Evolutionary conservation across 805 yeast genomes (phyloP).

Genomic region (Suhomyces prunicola): DNA sequence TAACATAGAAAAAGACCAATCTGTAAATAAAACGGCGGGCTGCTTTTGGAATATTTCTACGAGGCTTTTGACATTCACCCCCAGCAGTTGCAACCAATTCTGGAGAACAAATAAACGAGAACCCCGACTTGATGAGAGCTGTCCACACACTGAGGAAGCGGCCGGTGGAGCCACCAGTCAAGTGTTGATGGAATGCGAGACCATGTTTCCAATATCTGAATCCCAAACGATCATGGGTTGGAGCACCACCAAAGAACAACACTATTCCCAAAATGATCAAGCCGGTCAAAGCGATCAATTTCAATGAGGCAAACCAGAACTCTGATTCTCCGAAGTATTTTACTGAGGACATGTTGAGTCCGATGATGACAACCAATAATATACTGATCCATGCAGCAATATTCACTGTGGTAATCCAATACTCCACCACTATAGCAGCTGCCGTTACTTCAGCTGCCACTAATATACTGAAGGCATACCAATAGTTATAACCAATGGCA

Average conservation of each 20-base stretch:
- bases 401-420: slow-evolving; percentile 32
- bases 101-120: slow-evolving; percentile 37
- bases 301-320: slow-evolving; percentile 32
- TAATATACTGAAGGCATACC: slow-evolving; percentile 32
- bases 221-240: slow-evolving; percentile 40
- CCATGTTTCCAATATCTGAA: slow-evolving; percentile 41
- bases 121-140: slow-evolving; percentile 25
- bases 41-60: slow-evolving; percentile 61
- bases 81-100: slow-evolving; percentile 54
- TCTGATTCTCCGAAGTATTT: slow-evolving; percentile 36
- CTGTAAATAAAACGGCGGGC: slow-evolving; percentile 55
- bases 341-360: slow-evolving; percentile 28
- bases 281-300: slow-evolving; percentile 29
- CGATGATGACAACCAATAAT: slow-evolving; percentile 23
- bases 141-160: slow-evolving; percentile 22
- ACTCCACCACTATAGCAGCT: slow-evolving; percentile 39
- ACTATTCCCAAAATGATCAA: slow-evolving; percentile 33
- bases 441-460: slow-evolving; percentile 38
- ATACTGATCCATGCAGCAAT: slow-evolving; percentile 41
- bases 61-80: slow-evolving; percentile 58
- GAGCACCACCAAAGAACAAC: slow-evolving; percentile 38
- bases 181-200: slow-evolving; percentile 39
- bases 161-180: slow-evolving; percentile 29
- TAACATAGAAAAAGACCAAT: slow-evolving; percentile 39
- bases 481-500: slow-evolving; percentile 34